Conservation (phyloP, 495 filamentous ascomycete genomes). For the Podospora pseudoanserina region DNA sequence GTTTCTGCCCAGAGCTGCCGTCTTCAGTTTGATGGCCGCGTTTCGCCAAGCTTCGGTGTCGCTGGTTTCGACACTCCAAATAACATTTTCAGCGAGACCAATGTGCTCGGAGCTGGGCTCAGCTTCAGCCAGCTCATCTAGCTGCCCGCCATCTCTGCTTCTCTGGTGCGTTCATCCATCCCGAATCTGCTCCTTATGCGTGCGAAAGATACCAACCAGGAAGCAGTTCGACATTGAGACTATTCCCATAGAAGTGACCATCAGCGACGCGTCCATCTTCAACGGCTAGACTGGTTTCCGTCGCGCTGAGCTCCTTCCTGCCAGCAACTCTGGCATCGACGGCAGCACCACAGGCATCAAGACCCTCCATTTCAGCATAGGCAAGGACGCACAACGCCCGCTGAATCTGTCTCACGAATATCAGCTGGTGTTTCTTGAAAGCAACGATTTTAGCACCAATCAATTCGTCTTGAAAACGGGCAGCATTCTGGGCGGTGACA, state of each 20-base stretch:
- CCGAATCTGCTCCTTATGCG: background rate
- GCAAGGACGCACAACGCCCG: slow-evolving; percentile 38
- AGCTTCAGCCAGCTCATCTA: slow-evolving; percentile 29
- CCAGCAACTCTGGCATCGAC: slow-evolving; percentile 44
- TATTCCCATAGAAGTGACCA: slow-evolving; percentile 32
- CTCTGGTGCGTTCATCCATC: slow-evolving; percentile 20
- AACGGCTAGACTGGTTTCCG: slow-evolving; percentile 47
- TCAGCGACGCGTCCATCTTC: slow-evolving; percentile 49
- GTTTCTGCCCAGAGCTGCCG: slow-evolving; percentile 28
- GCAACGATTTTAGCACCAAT: slow-evolving; percentile 45
- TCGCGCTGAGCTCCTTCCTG: slow-evolving; percentile 45
- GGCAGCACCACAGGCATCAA: slow-evolving; percentile 42
- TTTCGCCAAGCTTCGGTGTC: slow-evolving; percentile 24
- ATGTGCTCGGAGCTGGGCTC: slow-evolving; percentile 33
- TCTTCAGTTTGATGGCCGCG: slow-evolving; percentile 39
- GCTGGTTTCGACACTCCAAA: slow-evolving; percentile 33
- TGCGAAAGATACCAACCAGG: background rate
- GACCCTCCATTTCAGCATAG: slow-evolving; percentile 49
- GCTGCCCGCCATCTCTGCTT: slow-evolving; percentile 20
- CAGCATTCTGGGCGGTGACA: slow-evolving; percentile 33
- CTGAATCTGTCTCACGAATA: slow-evolving; percentile 50
- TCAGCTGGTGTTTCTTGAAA: slow-evolving; percentile 49
- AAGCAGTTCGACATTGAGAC: slow-evolving; percentile 33
- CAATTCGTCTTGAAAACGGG: slow-evolving; percentile 50
- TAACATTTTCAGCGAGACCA: slow-evolving; percentile 32